Base-by-base conservation (phyloP, 2,329 filamentous ascomycete species). In the Orbilia quercus region DNA sequence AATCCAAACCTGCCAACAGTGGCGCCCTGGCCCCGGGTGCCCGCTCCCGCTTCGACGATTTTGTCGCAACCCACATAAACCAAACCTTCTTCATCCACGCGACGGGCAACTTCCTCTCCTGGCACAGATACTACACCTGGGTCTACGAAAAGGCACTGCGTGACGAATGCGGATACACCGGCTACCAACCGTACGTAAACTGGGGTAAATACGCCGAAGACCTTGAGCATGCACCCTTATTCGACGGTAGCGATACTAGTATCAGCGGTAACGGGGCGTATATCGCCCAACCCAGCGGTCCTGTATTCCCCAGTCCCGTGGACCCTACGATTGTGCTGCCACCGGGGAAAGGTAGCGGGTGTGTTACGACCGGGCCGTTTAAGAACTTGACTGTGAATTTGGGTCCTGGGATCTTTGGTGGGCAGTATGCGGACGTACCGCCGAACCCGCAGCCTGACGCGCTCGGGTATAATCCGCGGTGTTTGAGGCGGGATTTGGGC, bases 121-220 rank as follows among this genome's bases (percentile, higher is more conserved):
- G 82, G 82, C 82, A 83, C 75, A 79, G 82, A n/a, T 81, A 81
- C 76, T 83, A 81, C 72, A 76, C 79, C 2, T 81, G 79, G 74
- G 67, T 78, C 0, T 83, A 80, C 63, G 81, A 83, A 74, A 77
- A 78, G 12, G 81, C 79, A 3, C 77, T 83, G 44, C 78, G 79
- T n/a, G 77, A 79, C 1, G 82, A 84, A 75, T 83, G 82, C 74
- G 80, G 79, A 3, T 83, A 82, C 71, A 80, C 70, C 6, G 82
- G 82, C 2, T 79, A 77, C 5, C 81, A 82, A 70, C 82, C 82
- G 11, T 85, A 85, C 77, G 83, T 83, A 82, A 80, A 84, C 77
- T 85, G 83, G 83, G 76, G 79, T 2, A 79, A 80, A 20, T 82
- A 80, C 48, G 79, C 80, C 31, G 67, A 75, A 7, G 77, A 78